phyloP scores from a whole-genome alignment of 2,329 filamentous ascomycete genomes.

The Xylariaceae sp. region DNA sequence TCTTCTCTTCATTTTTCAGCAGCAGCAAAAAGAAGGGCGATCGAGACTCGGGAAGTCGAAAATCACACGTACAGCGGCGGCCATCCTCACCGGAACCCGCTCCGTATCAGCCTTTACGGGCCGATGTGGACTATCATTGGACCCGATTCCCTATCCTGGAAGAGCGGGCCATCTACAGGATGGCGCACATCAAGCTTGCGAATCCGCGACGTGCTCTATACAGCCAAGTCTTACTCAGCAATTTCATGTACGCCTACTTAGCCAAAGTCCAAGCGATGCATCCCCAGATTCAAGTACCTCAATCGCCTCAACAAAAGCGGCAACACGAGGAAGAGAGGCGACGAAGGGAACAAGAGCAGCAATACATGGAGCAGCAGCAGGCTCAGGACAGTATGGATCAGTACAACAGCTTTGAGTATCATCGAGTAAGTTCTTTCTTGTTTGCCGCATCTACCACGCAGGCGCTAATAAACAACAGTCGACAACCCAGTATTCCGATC shows the following conservation, averaged over 20 bases:
- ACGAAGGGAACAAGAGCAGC: constrained; percentile 48
- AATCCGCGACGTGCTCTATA: constrained; percentile 89
- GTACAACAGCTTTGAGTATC: constrained; percentile 53
- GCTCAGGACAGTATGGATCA: constrained; percentile 45
- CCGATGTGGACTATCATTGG: constrained; percentile 95
- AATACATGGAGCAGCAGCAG: constrained; percentile 46
- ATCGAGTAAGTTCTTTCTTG: constrained; percentile 41
- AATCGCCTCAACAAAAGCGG: constrained; percentile 70
- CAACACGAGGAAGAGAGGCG: constrained; percentile 50
- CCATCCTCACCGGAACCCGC: constrained; percentile 79
- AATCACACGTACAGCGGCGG: constrained; percentile 62
- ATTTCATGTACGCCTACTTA: constrained; percentile 99
- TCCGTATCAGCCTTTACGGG: constrained; percentile 66
- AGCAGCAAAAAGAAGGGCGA: constrained; percentile 85
- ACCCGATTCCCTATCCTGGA: constrained; percentile 92
- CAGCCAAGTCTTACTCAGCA: constrained; percentile 93
- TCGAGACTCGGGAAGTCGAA: constrained; percentile 71
- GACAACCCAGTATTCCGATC: constrained; percentile 46
- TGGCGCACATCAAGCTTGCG: constrained; percentile 99
- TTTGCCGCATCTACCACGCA: neutral
- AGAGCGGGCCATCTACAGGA: constrained; percentile 94
- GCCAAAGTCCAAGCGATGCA: constrained; percentile 99
- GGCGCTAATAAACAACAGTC: constrained; percentile 32
- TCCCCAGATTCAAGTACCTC: constrained; percentile 88
- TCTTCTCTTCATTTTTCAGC: constrained; percentile 93